Evolutionary conservation across 768 basidiomycete species (phyloP).

Genomic region (Lactarius psammicola): DNA sequence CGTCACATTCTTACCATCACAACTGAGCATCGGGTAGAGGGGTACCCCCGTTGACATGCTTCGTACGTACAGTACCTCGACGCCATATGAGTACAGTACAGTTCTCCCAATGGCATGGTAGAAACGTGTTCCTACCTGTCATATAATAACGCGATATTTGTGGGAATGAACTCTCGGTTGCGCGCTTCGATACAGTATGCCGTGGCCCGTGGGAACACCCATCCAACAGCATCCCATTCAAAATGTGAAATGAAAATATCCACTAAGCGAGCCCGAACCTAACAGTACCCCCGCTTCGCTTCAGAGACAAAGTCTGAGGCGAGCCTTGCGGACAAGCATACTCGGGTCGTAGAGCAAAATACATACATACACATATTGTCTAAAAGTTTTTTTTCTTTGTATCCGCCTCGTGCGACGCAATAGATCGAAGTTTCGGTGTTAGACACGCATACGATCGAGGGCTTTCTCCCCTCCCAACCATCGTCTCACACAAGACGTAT

Average conservation of each 20-base stretch:
- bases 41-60: background rate
- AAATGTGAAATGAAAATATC: background rate
- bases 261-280: background rate
- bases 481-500: background rate
- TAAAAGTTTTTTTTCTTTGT: background rate
- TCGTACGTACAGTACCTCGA: background rate
- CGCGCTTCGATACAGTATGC: background rate
- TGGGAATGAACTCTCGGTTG: background rate
- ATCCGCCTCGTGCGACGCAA: background rate
- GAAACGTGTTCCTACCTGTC: background rate
- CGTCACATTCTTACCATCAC: background rate
- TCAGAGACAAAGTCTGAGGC: no score
- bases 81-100: background rate
- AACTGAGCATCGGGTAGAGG: background rate
- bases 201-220: background rate
- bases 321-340: background rate
- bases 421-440: background rate
- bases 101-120: background rate
- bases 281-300: no score
- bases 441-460: background rate
- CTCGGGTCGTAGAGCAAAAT: background rate
- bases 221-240: background rate
- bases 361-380: background rate
- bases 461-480: background rate
- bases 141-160: background rate